These are phyloP conservation scores for Turnera subulata DNA, from an alignment of 345 rosid species.

Conservation along the genomic window DNA sequence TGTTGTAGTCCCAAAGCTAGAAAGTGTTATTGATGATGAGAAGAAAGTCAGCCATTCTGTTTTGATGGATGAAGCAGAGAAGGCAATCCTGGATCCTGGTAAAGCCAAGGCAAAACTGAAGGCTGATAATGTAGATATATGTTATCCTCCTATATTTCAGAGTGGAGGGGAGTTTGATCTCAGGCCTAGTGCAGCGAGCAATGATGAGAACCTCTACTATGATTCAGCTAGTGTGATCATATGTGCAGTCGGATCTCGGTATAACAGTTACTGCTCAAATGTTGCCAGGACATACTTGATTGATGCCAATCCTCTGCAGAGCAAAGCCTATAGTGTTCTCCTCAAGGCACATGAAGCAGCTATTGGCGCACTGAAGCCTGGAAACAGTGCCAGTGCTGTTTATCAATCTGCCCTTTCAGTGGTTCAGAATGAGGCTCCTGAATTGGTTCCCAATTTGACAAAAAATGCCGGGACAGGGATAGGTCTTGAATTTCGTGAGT, in stretches of 20 bases:
- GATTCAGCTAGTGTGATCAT: slow-evolving; percentile 86
- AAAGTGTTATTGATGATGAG: slow-evolving; percentile 88
- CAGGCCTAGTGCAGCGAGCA: slow-evolving; percentile 91
- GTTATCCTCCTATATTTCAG: slow-evolving; percentile 95
- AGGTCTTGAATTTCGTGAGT: slow-evolving; percentile 94
- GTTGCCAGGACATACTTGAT: slow-evolving; percentile 78
- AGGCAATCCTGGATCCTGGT: slow-evolving; percentile 77
- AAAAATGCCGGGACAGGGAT: slow-evolving; percentile 97
- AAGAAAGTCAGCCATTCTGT: slow-evolving; percentile 73
- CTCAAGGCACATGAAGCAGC: slow-evolving; percentile 93
- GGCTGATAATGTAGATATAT: slow-evolving; percentile 88
- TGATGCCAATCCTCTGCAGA: slow-evolving; percentile 77
- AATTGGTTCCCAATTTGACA: slow-evolving; percentile 61
- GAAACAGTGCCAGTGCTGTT: slow-evolving; percentile 56
- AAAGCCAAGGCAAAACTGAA: slow-evolving; percentile 76
- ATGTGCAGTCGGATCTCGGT: slow-evolving; percentile 82
- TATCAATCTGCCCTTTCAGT: slow-evolving; percentile 79
- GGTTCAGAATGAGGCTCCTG: slow-evolving; percentile 80
- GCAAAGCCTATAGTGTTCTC: slow-evolving; percentile 87
- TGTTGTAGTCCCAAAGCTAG: slow-evolving; percentile 86
- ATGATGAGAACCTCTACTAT: slow-evolving; percentile 67
- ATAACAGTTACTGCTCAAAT: slow-evolving; percentile 90
- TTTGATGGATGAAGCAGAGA: slow-evolving; percentile 88
- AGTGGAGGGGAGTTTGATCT: slow-evolving; percentile 94
- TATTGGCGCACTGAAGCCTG: slow-evolving; percentile 63